phyloP scores from a whole-genome alignment of 75 land plant genomes.

The Cryptomeria japonica region DNA sequence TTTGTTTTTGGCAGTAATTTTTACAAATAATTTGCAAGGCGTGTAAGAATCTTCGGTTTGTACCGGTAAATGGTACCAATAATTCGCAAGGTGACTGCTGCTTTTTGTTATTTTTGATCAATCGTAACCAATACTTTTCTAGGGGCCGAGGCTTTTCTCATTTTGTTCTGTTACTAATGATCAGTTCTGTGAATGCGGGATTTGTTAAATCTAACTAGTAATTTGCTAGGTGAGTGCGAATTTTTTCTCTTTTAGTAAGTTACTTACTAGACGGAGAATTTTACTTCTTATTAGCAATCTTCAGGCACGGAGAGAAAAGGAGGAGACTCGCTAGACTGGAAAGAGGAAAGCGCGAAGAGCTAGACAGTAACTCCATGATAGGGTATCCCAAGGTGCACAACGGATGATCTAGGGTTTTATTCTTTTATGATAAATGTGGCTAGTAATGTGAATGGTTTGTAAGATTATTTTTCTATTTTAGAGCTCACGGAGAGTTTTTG shows the following conservation, averaged over 20 bases:
- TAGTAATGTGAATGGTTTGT: neutral
- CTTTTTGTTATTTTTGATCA: too few relatives aligned
- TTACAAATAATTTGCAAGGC: neutral
- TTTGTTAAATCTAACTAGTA: neutral
- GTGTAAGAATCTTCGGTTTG: neutral
- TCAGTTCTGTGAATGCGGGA: too few relatives aligned
- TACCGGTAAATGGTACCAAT: too few relatives aligned
- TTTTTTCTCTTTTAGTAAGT: neutral
- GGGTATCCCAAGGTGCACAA: too few relatives aligned
- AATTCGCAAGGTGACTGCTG: too few relatives aligned
- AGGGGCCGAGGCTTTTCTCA: too few relatives aligned
- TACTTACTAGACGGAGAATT: neutral
- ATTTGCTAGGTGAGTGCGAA: neutral
- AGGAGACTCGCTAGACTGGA: too few relatives aligned
- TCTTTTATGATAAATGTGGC: neutral
- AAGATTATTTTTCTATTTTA: neutral
- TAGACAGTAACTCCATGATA: too few relatives aligned
- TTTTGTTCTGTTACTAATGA: too few relatives aligned
- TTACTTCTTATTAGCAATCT: neutral
- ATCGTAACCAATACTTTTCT: too few relatives aligned
- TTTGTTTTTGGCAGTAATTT: neutral
- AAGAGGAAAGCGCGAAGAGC: too few relatives aligned
- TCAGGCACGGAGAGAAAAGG: neutral
- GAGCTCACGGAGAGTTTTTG: neutral
- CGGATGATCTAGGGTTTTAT: neutral